Percentiles rank a stretch among this genome's conserved stretches.
Conservation (phyloP, 2,329 filamentous ascomycete species). For the Periglandula ipomoeae region DNA sequence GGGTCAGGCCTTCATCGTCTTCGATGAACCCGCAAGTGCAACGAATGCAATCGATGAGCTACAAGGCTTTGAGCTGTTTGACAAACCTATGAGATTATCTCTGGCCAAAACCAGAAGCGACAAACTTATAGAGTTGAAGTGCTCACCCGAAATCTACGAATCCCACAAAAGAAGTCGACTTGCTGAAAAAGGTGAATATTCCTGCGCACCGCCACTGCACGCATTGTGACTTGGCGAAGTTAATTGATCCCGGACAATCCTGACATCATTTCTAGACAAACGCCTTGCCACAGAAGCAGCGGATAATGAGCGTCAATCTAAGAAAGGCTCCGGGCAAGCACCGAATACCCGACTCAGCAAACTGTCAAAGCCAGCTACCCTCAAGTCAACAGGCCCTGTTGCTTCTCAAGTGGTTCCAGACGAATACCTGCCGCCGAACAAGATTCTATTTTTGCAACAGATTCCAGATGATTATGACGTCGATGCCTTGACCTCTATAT, state of each 20-base stretch:
- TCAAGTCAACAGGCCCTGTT: slow-evolving; percentile 65
- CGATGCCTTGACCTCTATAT: slow-evolving; percentile 70
- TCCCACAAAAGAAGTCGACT: slow-evolving; percentile 73
- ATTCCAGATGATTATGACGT: slow-evolving; percentile 79
- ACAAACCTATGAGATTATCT: slow-evolving; percentile 78
- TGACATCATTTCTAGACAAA: slow-evolving; percentile 35
- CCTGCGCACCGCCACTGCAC: too few relatives aligned
- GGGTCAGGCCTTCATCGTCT: slow-evolving; percentile 93
- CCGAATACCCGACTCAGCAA: slow-evolving; percentile 53
- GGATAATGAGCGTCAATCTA: slow-evolving; percentile 68
- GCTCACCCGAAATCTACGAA: slow-evolving; percentile 75
- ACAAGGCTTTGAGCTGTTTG: slow-evolving; percentile 87
- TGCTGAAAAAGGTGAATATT: slow-evolving; percentile 75
- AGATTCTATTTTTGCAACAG: slow-evolving; percentile 90
- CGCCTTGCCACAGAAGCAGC: slow-evolving; percentile 77
- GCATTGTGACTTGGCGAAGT: too few relatives aligned
- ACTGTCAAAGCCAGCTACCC: slow-evolving; percentile 48
- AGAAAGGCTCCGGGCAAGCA: slow-evolving; percentile 44
- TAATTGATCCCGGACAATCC: too few relatives aligned
- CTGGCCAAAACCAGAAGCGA: slow-evolving; percentile 80
- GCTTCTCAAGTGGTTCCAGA: slow-evolving; percentile 75
- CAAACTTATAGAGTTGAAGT: slow-evolving; percentile 68
- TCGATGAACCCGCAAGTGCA: slow-evolving; percentile 72
- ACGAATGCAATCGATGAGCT: slow-evolving; percentile 75
- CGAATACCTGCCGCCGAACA: slow-evolving; percentile 96